A percentile compares a stretch with the other conserved stretches of the same genome.
These are phyloP conservation scores for Amphicarpaea edgeworthii DNA, from an alignment of 306 rosid genomes.

Conservation along the genomic window DNA sequence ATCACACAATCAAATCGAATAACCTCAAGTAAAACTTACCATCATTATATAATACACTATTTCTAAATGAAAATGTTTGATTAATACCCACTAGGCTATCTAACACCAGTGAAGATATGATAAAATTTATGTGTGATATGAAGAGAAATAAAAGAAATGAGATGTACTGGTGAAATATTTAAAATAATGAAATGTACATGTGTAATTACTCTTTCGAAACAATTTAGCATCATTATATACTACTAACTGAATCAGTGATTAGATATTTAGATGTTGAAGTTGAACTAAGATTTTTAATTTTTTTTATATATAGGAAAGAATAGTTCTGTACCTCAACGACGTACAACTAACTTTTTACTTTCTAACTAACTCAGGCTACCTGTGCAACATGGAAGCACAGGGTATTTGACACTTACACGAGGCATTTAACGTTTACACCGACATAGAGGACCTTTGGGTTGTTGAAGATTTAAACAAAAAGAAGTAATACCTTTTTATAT, in stretches of 20 bases:
- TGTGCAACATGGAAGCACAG: not conserved
- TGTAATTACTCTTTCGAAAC: too few relatives aligned
- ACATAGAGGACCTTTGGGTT: not conserved
- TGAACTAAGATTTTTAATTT: not conserved
- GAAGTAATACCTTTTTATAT: not conserved
- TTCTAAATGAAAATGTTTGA: too few relatives aligned
- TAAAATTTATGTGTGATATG: too few relatives aligned
- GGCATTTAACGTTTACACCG: too few relatives aligned
- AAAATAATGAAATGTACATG: too few relatives aligned
- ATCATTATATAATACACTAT: not conserved
- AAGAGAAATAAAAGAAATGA: too few relatives aligned
- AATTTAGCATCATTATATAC: not conserved
- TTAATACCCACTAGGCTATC: too few relatives aligned
- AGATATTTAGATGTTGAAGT: too few relatives aligned
- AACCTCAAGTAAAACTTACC: not conserved
- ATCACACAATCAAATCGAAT: conserved; percentile 4
- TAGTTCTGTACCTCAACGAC: not conserved
- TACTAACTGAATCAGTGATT: not conserved
- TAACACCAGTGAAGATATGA: too few relatives aligned
- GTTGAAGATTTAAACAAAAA: not conserved
- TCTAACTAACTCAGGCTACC: not conserved
- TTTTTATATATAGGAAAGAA: not conserved
- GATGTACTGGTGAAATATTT: too few relatives aligned
- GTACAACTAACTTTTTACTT: not conserved
- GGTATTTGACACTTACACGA: not conserved